These are phyloP conservation scores for Eucalyptus fibrosa DNA, from an alignment of 345 rosid species.

Conservation along the genomic window DNA sequence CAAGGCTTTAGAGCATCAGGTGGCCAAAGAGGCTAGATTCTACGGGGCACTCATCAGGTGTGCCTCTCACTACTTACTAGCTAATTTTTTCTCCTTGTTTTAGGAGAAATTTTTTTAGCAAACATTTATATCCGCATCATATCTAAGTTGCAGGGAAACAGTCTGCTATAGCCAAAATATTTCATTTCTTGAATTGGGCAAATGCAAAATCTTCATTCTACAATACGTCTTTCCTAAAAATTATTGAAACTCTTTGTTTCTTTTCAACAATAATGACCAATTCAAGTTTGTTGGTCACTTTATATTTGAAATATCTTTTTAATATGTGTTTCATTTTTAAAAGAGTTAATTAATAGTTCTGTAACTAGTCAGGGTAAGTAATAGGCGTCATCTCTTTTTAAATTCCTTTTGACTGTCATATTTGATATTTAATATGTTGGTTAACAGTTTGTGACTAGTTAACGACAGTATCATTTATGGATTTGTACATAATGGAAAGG, in stretches of 20 bases:
- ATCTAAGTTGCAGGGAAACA: background rate
- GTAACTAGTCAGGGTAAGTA: background rate
- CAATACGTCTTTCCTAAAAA: background rate
- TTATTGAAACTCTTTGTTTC: background rate
- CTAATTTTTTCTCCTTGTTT: background rate
- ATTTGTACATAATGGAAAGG: background rate
- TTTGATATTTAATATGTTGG: background rate
- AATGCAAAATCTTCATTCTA: background rate
- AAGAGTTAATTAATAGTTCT: background rate
- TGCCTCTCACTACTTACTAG: background rate
- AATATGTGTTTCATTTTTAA: background rate
- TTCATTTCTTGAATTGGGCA: background rate
- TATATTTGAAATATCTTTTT: background rate
- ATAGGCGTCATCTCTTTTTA: background rate
- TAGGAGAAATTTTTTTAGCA: background rate
- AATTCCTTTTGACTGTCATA: background rate
- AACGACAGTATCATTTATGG: background rate
- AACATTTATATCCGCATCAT: background rate
- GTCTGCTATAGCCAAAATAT: background rate
- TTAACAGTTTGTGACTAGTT: background rate
- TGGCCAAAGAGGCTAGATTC: conserved; percentile 83
- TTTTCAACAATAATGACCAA: background rate
- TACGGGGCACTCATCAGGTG: conserved; percentile 95
- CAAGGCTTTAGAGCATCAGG: conserved; percentile 74
- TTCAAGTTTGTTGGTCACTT: background rate